Evolutionary conservation across 176 grass and related monocot species (phyloP).

Genomic region (Raddia guianensis): DNA sequence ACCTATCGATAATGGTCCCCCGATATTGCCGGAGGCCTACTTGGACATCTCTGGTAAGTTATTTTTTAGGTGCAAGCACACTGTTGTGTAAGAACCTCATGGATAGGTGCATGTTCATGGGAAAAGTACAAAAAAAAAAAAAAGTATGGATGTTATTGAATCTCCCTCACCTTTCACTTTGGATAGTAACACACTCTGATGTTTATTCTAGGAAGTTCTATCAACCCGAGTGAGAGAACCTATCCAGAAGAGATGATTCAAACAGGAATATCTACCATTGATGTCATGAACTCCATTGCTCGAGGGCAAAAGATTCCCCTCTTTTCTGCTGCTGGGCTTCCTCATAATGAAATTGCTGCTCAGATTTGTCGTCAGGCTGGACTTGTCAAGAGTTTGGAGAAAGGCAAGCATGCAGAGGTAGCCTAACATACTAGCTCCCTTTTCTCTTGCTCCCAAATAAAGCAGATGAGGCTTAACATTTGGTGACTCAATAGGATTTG

Average conservation of each 20-base stretch:
- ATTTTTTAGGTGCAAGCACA: constrained; percentile 32
- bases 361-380: constrained; percentile 99
- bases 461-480: neutral
- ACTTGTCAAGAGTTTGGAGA: constrained; percentile 92
- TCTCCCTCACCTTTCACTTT: constrained; percentile 2
- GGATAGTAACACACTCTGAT: constrained; percentile 26
- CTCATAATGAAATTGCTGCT: constrained; percentile 99
- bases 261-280: constrained; percentile 98
- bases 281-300: constrained; percentile 99
- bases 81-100: neutral
- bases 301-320: constrained; percentile 98
- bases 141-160: neutral
- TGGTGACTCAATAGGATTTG: neutral
- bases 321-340: constrained; percentile 98
- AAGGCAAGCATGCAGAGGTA: constrained; percentile 83
- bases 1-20: constrained; percentile 95
- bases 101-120: neutral
- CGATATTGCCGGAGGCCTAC: constrained; percentile 95
- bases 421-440: neutral
- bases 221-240: constrained; percentile 99
- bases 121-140: neutral
- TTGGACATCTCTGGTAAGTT: constrained; percentile 95
- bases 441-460: neutral
- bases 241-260: constrained; percentile 99
- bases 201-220: constrained; percentile 83